phyloP scores from a whole-genome alignment of 768 basidiomycete species.

The Mycena kentingensis region DNA sequence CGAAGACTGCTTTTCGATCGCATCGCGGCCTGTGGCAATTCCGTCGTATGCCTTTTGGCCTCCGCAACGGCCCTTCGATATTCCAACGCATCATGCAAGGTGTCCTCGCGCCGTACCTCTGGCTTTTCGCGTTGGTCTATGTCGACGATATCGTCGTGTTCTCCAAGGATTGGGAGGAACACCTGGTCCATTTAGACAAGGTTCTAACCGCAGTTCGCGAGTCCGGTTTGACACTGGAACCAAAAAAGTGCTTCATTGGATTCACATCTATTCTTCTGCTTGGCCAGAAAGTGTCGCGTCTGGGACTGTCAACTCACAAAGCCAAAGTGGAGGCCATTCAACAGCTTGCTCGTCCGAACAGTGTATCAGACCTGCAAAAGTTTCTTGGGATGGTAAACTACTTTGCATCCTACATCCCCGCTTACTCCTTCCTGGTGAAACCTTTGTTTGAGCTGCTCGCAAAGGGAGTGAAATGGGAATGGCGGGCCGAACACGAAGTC shows the following conservation, averaged over 20 bases:
- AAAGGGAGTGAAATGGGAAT: conserved; percentile 27
- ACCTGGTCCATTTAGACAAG: conserved; percentile 19
- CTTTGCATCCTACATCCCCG: conserved; percentile 31
- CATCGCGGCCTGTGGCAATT: conserved; percentile 36
- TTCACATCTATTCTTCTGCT: conserved; percentile 28
- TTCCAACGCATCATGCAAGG: conserved; percentile 9
- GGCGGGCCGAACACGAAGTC: conserved; percentile 21
- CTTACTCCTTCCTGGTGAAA: conserved; percentile 27
- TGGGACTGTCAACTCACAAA: conserved; percentile 16
- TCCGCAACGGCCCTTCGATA: conserved; percentile 8
- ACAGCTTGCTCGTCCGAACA: conserved; percentile 11
- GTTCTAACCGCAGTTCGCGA: conserved; percentile 22
- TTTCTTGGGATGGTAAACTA: conserved; percentile 33
- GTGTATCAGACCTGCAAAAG: conserved; percentile 23
- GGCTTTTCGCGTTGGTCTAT: conserved; percentile 22
- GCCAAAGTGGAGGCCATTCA: conserved; percentile 28
- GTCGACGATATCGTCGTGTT: conserved; percentile 27
- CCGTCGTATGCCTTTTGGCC: conserved; percentile 2
- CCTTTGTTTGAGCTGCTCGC: conserved; percentile 28
- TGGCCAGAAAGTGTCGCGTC: too few species aligned
- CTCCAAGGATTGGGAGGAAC: conserved; percentile 21
- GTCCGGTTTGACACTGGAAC: conserved; percentile 27
- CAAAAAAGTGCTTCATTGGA: too few species aligned
- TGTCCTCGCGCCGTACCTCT: background rate
- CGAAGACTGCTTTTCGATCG: conserved; percentile 33